phyloP scores from a whole-genome alignment of 2,329 filamentous ascomycete genomes.

The Aspergillus fischeri region DNA sequence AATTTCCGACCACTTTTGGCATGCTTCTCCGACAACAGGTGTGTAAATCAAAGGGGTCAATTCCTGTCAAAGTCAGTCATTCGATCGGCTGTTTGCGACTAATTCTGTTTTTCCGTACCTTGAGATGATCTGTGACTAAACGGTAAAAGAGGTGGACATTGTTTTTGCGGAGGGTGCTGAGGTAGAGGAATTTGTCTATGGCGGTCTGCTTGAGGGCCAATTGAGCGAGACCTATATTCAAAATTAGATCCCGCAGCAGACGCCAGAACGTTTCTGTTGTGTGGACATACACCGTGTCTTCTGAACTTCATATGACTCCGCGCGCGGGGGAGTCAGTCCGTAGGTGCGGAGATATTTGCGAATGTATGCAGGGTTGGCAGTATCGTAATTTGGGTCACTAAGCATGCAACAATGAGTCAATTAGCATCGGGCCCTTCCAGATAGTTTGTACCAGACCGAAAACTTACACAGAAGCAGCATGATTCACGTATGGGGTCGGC shows the following conservation, averaged over 20 bases:
- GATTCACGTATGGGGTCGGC: slow-evolving; percentile 29
- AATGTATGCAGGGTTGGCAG: slow-evolving; percentile 46
- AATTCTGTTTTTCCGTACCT: slow-evolving; percentile 23
- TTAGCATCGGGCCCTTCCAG: slow-evolving; percentile 4
- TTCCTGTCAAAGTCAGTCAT: slow-evolving; percentile 32
- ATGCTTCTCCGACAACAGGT: slow-evolving; percentile 77
- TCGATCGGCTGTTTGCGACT: not conserved
- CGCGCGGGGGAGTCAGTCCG: slow-evolving; percentile 47
- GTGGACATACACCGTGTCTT: slow-evolving; percentile 43
- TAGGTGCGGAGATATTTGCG: slow-evolving; percentile 51
- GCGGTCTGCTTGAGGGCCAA: slow-evolving; percentile 44
- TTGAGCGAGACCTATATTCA: slow-evolving; percentile 38
- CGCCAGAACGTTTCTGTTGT: not conserved
- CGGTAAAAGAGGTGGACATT: slow-evolving; percentile 52
- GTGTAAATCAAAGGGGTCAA: slow-evolving; percentile 50
- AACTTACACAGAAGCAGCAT: slow-evolving; percentile 31
- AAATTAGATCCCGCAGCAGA: slow-evolving; percentile 6
- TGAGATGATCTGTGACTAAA: slow-evolving; percentile 45
- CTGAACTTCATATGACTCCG: slow-evolving; percentile 47
- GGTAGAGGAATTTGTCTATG: slow-evolving; percentile 49
- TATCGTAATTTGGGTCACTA: slow-evolving; percentile 46
- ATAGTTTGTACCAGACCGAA: not conserved
- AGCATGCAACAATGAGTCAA: not conserved
- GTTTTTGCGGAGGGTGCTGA: slow-evolving; percentile 48
- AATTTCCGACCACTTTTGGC: slow-evolving; percentile 90